Evolutionary conservation across 352 stramenopile species (phyloP), one percentile per base, ranked within the genome.

Genomic region (Pythium sp.): DNA sequence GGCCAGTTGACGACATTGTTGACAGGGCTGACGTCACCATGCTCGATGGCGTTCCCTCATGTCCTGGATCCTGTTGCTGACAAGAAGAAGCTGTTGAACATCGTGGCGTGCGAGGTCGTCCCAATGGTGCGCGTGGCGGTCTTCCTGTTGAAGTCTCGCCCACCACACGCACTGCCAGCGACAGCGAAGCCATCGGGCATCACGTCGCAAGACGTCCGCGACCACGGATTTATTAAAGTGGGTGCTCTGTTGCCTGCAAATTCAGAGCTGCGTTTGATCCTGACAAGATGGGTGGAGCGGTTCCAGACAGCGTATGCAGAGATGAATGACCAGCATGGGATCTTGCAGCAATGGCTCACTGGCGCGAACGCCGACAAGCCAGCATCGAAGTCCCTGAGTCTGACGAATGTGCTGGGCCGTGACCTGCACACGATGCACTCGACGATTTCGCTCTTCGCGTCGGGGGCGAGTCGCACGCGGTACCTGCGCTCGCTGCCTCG

Each of bases 341-440:
- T 95, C 53, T 65, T 95, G 5, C 67, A 81, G 67, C 88, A 94
- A 65, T 94, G 88, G 88, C 83, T 92, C 34, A 83, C 81, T 8
- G 86, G 64, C n/a, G 77, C 79, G 32, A 94, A 93, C 62, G 62
- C 75, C 1, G 75, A 86, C 64, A 66, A 74, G 2, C 57, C 64
- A 6, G 32, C 63, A 20, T 32, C 59, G 3, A 53, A 64, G 22
- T 76, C 72, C 34, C 61, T 89, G 7, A 72, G 49, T 22, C 73
- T 88, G 30, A 57, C 80, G 26, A 72, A 63, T 0, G 77, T 94
- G 20, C 49, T 92, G 14, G 74, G 70, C 5, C 80, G 86, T 12
- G 88, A 95, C 54, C 68, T 95, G 64, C 84, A 93, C 64, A 92
- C 84, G 15, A 86, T 92, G 61, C 82, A 93, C 65, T 90, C 84